Evolutionary conservation across 2,329 filamentous ascomycete species (phyloP).

Genomic region (Scedosporium boydii): DNA sequence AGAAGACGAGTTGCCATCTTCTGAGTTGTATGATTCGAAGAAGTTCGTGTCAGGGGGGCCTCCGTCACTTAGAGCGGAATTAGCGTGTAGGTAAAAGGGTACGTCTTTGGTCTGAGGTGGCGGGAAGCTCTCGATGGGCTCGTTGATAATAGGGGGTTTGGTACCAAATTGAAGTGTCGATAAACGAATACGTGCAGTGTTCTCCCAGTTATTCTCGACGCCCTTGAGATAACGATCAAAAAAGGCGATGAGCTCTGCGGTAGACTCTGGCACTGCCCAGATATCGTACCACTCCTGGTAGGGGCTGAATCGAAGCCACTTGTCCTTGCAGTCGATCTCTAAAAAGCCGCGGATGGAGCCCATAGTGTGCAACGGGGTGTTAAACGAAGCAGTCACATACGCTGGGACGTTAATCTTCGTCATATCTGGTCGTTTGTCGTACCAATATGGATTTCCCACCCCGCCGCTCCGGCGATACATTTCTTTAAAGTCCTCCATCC

Average conservation of each 20-base stretch:
- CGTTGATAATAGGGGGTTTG: conserved; percentile 14
- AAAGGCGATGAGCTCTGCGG: conserved; percentile 28
- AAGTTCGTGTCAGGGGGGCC: conserved; percentile 26
- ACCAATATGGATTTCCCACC: conserved; percentile 14
- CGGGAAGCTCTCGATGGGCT: conserved; percentile 20
- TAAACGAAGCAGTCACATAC: conserved; percentile 15
- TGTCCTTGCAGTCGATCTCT: conserved; percentile 25
- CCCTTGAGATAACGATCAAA: conserved; percentile 36
- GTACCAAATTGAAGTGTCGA: conserved; percentile 21
- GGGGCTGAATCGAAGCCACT: conserved; percentile 31
- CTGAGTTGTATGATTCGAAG: conserved; percentile 12
- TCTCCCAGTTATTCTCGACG: conserved; percentile 32
- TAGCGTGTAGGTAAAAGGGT: conserved; percentile 21
- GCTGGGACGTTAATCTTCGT: conserved; percentile 13
- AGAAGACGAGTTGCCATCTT: conserved; percentile 8
- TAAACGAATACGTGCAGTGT: conserved; percentile 31
- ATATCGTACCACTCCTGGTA: conserved; percentile 37
- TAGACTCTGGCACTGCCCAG: conserved; percentile 20
- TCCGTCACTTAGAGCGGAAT: conserved; percentile 19
- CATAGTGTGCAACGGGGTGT: conserved; percentile 15
- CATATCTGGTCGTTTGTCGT: conserved; percentile 15
- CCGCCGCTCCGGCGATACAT: conserved; percentile 12
- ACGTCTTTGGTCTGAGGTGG: conserved; percentile 8
- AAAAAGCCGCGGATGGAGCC: conserved; percentile 23
- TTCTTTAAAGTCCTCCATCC: conserved; percentile 13